Conservation (phyloP, 2,329 filamentous ascomycete genomes). For the Periglandula ipomoeae region DNA sequence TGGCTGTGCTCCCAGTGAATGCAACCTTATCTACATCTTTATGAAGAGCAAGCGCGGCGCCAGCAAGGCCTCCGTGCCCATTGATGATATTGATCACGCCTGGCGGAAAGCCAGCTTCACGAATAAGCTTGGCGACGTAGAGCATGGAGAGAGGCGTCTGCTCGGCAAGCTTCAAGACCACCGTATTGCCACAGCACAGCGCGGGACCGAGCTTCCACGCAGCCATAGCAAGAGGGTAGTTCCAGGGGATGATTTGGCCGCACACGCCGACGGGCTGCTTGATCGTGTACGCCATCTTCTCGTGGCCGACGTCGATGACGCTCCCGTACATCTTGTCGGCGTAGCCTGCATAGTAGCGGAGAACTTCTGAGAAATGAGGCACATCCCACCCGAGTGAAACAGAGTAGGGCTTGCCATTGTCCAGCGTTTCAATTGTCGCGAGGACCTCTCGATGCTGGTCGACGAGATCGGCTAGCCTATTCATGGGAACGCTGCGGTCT, state of each 20-base stretch:
- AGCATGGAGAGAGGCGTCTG: constrained; percentile 58
- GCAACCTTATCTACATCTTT: constrained; percentile 60
- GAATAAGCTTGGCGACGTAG: constrained; percentile 57
- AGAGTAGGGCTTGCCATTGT: constrained; percentile 62
- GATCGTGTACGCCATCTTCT: constrained; percentile 68
- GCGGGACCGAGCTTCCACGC: constrained; percentile 70
- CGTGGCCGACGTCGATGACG: constrained; percentile 58
- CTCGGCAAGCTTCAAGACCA: constrained; percentile 58
- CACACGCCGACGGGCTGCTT: constrained; percentile 69
- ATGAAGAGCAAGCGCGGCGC: constrained; percentile 55
- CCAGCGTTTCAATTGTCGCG: constrained; percentile 63
- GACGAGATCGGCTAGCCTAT: constrained; percentile 61
- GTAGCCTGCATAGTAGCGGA: constrained; percentile 70
- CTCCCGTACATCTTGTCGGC: constrained; percentile 73
- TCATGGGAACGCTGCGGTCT: constrained; percentile 60
- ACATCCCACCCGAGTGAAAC: constrained; percentile 60
- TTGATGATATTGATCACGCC: constrained; percentile 72
- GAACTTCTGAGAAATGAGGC: constrained; percentile 31
- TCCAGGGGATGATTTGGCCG: constrained; percentile 67
- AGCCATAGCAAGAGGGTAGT: constrained; percentile 44
- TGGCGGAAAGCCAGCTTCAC: constrained; percentile 66
- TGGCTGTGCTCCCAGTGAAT: constrained; percentile 62
- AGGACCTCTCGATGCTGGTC: constrained; percentile 48
- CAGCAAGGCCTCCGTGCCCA: constrained; percentile 61
- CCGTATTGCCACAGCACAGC: constrained; percentile 52